phyloP scores from a whole-genome alignment of 495 filamentous ascomycete genomes.

The Trichoderma reesei region DNA sequence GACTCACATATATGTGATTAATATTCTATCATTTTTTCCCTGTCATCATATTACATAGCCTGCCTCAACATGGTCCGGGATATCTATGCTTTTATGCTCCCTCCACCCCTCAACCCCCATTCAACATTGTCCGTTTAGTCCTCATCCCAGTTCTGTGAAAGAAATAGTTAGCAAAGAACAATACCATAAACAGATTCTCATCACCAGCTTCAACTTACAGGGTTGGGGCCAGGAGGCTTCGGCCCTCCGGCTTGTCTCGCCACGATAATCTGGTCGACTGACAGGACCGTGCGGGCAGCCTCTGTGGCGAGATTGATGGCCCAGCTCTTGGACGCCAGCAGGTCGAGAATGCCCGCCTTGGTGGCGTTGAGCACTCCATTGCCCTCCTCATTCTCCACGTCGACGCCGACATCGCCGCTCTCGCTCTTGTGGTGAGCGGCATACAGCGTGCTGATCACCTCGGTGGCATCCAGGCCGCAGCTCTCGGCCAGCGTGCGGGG shows the following conservation, averaged over 20 bases:
- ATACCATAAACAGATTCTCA: not conserved
- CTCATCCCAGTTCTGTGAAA: constrained; percentile 79
- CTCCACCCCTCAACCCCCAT: not conserved
- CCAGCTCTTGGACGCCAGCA: constrained; percentile 85
- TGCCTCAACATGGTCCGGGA: constrained; percentile 6
- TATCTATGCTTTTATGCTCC: constrained; percentile 7
- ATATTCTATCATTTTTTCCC: not conserved
- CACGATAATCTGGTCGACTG: constrained; percentile 98
- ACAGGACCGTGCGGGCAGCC: constrained; percentile 84
- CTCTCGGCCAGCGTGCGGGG: constrained; percentile 89
- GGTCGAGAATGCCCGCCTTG: constrained; percentile 85
- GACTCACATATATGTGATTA: not conserved
- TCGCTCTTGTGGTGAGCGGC: constrained; percentile 83
- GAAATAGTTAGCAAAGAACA: constrained; percentile 19
- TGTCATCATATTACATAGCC: constrained; percentile 2
- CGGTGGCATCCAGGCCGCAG: constrained; percentile 90
- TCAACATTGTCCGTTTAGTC: constrained; percentile 45
- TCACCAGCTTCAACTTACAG: constrained; percentile 25
- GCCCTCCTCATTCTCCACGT: constrained; percentile 73
- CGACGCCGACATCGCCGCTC: constrained; percentile 83
- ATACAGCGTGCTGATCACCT: constrained; percentile 83
- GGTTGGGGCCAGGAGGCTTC: constrained; percentile 88
- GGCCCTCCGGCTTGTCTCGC: constrained; percentile 94
- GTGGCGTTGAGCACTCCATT: constrained; percentile 79
- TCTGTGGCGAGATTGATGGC: constrained; percentile 95